Conservation (phyloP, 805 yeast species). For the Pichia scutulata region DNA sequence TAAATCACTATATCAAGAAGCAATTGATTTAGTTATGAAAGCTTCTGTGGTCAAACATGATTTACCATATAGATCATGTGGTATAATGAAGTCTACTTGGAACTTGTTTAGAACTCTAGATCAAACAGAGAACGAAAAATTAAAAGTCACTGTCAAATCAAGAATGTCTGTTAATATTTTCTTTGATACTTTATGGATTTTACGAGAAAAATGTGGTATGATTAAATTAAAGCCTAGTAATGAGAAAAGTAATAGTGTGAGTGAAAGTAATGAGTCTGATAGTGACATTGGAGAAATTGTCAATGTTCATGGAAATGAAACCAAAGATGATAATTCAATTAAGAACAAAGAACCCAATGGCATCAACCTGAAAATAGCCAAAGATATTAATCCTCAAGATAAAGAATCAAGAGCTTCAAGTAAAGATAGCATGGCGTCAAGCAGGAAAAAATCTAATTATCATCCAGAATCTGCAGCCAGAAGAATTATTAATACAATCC, state of each 20-base stretch:
- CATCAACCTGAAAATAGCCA: conserved; percentile 25
- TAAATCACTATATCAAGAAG: conserved; percentile 56
- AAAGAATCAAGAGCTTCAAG: conserved; percentile 15
- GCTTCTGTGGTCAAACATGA: conserved; percentile 89
- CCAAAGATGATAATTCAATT: conserved; percentile 7
- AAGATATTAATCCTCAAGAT: conserved; percentile 7
- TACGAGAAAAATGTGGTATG: conserved; percentile 86
- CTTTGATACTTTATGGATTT: conserved; percentile 80
- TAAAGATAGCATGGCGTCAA: conserved; percentile 13
- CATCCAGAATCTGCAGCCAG: conserved; percentile 70
- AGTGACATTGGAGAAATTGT: conserved; percentile 9
- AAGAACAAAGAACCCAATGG: neutral
- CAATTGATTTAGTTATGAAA: conserved; percentile 59
- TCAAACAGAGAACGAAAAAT: conserved; percentile 36
- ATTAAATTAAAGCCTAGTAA: conserved; percentile 42
- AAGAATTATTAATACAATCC: conserved; percentile 67
- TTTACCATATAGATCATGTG: conserved; percentile 86
- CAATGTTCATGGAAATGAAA: conserved; percentile 13
- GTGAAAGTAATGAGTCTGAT: conserved; percentile 13
- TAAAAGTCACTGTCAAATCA: conserved; percentile 56
- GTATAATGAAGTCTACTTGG: conserved; percentile 94
- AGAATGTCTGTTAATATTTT: conserved; percentile 91
- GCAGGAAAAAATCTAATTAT: conserved; percentile 14
- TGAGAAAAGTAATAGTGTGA: conserved; percentile 9
- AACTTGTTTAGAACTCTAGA: conserved; percentile 65